Evolutionary conservation across 768 basidiomycete species (phyloP), one percentile per base, ranked within the genome.

Genomic region (Macrolepiota dolichaula): DNA sequence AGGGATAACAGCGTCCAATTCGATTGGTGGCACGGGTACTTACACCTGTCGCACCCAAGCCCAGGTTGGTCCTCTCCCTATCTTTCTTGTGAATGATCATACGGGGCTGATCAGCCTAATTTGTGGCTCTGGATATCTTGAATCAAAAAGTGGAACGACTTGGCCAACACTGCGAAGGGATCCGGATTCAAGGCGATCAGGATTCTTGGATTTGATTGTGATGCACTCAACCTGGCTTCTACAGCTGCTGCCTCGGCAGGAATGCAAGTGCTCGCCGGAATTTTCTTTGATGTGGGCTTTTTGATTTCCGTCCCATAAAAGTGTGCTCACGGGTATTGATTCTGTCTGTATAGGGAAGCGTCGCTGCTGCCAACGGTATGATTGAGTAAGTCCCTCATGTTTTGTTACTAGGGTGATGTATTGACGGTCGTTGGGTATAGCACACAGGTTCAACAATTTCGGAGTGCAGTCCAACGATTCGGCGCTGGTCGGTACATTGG

Each of bases 181-280:
- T 57, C 67, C 35, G 76, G 75, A 4, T 76, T 77, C 66, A 66
- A 63, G 10, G 65, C 77, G 6, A 71, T 77, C 51, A 71, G 74
- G 17, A 70, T 78, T 46, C 55, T 68, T 17, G 76, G 73, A 12
- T 74, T 77, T 53, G 76, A 78, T 55, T 77, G 75, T 56, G 66
- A 73, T 57, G 74, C 77, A 4, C 60, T 78, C 24, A 70, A 72
- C 19, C 46, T 67, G 35, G 75, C 75, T 17, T 76, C 77, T 4
- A 65, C 70, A 40, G 74, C 77, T 3, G 73, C 74, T 35, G 69
- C 71, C 1, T 57, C 68, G 1, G 67, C 65, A 15, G 72, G 71
- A 6, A 57, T 78, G 35, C 62, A 67, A 35, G 66, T 77, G 35
- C 49, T 78, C 38, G 76, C 74, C 35, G 77, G 76, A 1, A 75